Conservation (phyloP, 495 filamentous ascomycete genomes). For the Cercophora samala region DNA sequence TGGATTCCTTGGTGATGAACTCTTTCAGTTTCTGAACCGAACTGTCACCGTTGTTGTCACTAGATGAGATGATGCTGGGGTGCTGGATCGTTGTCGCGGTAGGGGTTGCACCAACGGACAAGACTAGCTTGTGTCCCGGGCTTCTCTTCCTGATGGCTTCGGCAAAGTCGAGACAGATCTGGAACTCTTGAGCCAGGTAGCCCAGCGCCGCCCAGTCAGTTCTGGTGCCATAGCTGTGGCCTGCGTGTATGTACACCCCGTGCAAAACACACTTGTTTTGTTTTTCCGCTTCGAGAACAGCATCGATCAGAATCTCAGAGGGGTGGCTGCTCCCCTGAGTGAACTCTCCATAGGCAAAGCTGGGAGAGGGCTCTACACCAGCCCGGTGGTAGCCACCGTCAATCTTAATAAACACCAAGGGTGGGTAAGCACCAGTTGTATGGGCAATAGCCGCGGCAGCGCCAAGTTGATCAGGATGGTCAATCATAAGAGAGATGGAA, state of each 20-base stretch:
- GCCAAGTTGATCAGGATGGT: slow-evolving; percentile 62
- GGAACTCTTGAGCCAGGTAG: slow-evolving; percentile 60
- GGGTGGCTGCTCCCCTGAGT: background rate
- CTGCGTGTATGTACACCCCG: slow-evolving; percentile 78
- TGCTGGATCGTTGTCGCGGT: slow-evolving; percentile 61
- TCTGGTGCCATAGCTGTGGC: slow-evolving; percentile 64
- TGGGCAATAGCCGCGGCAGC: slow-evolving; percentile 40
- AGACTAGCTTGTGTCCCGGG: slow-evolving; percentile 42
- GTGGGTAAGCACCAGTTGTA: slow-evolving; percentile 38
- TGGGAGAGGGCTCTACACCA: slow-evolving; percentile 54
- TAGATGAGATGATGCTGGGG: slow-evolving; percentile 14
- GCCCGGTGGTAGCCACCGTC: slow-evolving; percentile 77
- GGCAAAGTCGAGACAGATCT: slow-evolving; percentile 49
- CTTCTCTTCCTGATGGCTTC: slow-evolving; percentile 22
- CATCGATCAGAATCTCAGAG: slow-evolving; percentile 44
- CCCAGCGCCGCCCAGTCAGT: slow-evolving; percentile 52
- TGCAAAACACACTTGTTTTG: slow-evolving; percentile 45
- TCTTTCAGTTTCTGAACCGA: slow-evolving; percentile 11
- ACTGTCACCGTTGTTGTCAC: slow-evolving; percentile 11
- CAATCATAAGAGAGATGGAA: slow-evolving; percentile 65
- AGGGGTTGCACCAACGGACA: slow-evolving; percentile 80
- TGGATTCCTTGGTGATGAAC: slow-evolving; percentile 14
- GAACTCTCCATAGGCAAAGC: slow-evolving; percentile 33
- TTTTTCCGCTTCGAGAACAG: slow-evolving; percentile 42
- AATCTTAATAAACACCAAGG: slow-evolving; percentile 68